Conservation (phyloP, 768 basidiomycete genomes). For the Tricholoma saponaceum region DNA sequence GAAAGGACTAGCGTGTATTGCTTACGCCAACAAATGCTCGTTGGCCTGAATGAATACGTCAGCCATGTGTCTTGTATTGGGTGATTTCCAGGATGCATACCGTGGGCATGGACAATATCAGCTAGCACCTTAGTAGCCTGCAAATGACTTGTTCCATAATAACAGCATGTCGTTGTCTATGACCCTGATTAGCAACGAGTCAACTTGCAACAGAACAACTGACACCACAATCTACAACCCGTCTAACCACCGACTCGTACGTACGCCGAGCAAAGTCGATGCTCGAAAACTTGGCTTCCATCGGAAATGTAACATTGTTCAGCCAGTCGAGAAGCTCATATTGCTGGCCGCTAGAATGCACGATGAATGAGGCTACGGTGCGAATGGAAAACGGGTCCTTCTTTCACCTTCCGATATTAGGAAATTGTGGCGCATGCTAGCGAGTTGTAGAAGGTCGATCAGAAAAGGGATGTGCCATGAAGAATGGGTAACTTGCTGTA, state of each 20-base stretch:
- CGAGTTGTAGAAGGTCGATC: background rate
- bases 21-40: slow-evolving; percentile 83
- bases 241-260: slow-evolving; percentile 69
- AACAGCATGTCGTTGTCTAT: slow-evolving; percentile 93
- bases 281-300: slow-evolving; percentile 74
- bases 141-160: slow-evolving; percentile 81
- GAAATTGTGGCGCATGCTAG: slow-evolving; percentile 79
- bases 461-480: background rate
- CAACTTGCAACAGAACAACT: slow-evolving; percentile 4
- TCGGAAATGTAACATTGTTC: slow-evolving; percentile 78
- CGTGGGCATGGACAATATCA: slow-evolving; percentile 60
- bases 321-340: slow-evolving; percentile 92
- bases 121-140: slow-evolving; percentile 81
- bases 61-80: background rate
- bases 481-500: slow-evolving; percentile 49
- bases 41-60: slow-evolving; percentile 46
- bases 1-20: slow-evolving; percentile 9
- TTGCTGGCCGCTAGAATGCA: slow-evolving; percentile 61
- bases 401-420: slow-evolving; percentile 62
- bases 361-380: background rate
- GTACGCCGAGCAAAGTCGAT: slow-evolving; percentile 60
- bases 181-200: background rate
- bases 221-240: slow-evolving; percentile 74
- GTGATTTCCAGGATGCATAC: slow-evolving; percentile 29
- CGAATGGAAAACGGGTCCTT: background rate